Evolutionary conservation across 1,284 basidiomycete species (phyloP).

Genomic region (Peniophora sp.): DNA sequence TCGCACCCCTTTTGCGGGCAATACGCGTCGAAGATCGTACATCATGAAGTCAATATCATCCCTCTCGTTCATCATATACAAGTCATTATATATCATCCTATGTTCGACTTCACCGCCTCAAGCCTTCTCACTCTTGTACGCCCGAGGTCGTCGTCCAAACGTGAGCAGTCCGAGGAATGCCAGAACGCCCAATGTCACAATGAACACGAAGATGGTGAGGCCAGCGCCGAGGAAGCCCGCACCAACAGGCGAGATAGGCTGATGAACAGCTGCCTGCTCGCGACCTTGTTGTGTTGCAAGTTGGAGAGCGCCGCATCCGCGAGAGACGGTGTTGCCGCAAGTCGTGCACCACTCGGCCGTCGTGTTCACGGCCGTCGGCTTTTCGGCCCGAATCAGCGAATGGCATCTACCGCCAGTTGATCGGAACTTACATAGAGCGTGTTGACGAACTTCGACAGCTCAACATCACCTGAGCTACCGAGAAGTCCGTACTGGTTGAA

Average conservation of each 20-base stretch:
- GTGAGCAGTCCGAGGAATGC: slow-evolving; percentile 38
- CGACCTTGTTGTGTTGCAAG: slow-evolving; percentile 19
- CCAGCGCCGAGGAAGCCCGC: slow-evolving; percentile 63
- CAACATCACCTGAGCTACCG: slow-evolving; percentile 34
- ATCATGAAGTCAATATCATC: too few species aligned
- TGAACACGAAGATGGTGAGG: slow-evolving; percentile 38
- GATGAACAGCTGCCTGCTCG: slow-evolving; percentile 19
- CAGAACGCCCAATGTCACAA: slow-evolving; percentile 31
- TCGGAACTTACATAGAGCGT: slow-evolving; percentile 34
- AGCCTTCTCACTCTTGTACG: slow-evolving; percentile 3
- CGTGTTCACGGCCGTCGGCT: slow-evolving; percentile 44
- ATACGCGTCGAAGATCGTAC: too few species aligned
- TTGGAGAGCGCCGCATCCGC: slow-evolving; percentile 47
- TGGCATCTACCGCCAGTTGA: background rate
- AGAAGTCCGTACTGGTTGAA: slow-evolving; percentile 21
- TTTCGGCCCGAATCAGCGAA: background rate
- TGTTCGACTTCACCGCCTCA: background rate
- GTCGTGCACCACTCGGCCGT: slow-evolving; percentile 51
- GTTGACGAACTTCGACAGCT: slow-evolving; percentile 47
- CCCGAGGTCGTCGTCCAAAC: slow-evolving; percentile 18
- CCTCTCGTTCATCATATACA: too few species aligned
- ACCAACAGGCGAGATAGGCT: slow-evolving; percentile 44
- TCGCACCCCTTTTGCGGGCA: too few species aligned
- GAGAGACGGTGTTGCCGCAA: slow-evolving; percentile 45
- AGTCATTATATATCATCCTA: too few species aligned